Conservation (phyloP, 1,284 basidiomycete species). For the Pseudozyma sp. region DNA sequence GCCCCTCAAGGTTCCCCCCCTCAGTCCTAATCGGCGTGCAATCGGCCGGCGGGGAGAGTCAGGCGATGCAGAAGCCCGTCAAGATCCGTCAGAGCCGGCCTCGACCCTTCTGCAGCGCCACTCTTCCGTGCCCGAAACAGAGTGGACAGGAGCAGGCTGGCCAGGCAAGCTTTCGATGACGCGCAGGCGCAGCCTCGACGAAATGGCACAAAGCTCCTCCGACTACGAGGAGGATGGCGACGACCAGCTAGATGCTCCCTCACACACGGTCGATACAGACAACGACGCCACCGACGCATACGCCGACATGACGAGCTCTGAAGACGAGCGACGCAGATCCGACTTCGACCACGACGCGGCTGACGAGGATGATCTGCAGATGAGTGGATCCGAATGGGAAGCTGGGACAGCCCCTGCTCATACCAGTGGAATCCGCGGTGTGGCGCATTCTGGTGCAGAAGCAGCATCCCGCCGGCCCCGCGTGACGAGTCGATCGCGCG, state of each 20-base stretch:
- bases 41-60: slow-evolving; percentile 6
- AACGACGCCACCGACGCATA: slow-evolving; percentile 22
- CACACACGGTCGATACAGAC: slow-evolving; percentile 17
- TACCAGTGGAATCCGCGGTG: background rate
- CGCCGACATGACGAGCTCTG: slow-evolving; percentile 25
- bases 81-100: slow-evolving; percentile 6
- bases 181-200: slow-evolving; percentile 38
- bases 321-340: slow-evolving; percentile 16
- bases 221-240: slow-evolving; percentile 48
- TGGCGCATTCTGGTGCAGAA: background rate
- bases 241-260: slow-evolving; percentile 29
- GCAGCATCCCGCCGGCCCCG: slow-evolving; percentile 11
- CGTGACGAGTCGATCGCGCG: slow-evolving; percentile 9
- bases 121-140: slow-evolving; percentile 47
- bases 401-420: slow-evolving; percentile 1
- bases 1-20: slow-evolving; percentile 4
- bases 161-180: slow-evolving; percentile 33
- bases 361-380: slow-evolving; percentile 44
- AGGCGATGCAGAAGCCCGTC: background rate
- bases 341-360: slow-evolving; percentile 29
- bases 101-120: slow-evolving; percentile 37
- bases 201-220: slow-evolving; percentile 31
- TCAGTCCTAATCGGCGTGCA: slow-evolving; percentile 4
- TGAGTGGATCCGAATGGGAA: slow-evolving; percentile 51
- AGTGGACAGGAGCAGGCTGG: slow-evolving; percentile 36